phyloP scores from a whole-genome alignment of 768 basidiomycete species.

The Baorangia bicolor region DNA sequence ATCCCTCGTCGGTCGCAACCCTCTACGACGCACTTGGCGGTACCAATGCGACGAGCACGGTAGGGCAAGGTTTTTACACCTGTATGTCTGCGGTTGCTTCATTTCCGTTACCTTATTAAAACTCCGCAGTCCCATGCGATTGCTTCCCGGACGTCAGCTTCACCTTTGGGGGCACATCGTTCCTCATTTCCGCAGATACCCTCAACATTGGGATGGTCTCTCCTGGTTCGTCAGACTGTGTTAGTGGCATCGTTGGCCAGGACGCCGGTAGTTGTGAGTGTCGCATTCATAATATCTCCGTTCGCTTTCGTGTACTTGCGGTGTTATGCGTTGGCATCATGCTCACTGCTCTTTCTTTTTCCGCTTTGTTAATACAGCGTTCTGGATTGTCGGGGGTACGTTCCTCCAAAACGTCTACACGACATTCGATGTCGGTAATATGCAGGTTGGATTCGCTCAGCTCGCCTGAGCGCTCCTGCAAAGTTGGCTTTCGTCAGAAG shows the following conservation, averaged over 20 bases:
- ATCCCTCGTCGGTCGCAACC: constrained; percentile 3
- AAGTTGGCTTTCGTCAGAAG: background rate
- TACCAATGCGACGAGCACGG: constrained; percentile 12
- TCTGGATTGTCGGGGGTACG: constrained; percentile 22
- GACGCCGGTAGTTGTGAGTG: background rate
- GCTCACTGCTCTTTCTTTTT: background rate
- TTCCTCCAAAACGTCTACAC: constrained; percentile 46
- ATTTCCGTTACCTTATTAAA: background rate
- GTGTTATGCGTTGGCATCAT: background rate
- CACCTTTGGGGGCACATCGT: constrained; percentile 37
- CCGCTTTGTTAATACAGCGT: background rate
- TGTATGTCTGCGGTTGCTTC: constrained; percentile 16
- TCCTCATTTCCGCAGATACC: constrained; percentile 28
- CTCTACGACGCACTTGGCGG: constrained; percentile 29
- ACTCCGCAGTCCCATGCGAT: constrained; percentile 29
- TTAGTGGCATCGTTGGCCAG: constrained; percentile 30
- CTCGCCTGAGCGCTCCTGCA: background rate
- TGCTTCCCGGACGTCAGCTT: constrained; percentile 29
- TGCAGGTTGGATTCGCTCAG: constrained; percentile 37
- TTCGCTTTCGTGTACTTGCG: background rate
- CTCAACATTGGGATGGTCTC: constrained; percentile 40
- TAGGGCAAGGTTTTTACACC: constrained; percentile 35
- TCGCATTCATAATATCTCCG: background rate
- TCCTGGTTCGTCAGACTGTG: constrained; percentile 24
- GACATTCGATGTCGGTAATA: constrained; percentile 36